Conservation (phyloP, 257 asterid genomes). For the Mitragyna speciosa region DNA sequence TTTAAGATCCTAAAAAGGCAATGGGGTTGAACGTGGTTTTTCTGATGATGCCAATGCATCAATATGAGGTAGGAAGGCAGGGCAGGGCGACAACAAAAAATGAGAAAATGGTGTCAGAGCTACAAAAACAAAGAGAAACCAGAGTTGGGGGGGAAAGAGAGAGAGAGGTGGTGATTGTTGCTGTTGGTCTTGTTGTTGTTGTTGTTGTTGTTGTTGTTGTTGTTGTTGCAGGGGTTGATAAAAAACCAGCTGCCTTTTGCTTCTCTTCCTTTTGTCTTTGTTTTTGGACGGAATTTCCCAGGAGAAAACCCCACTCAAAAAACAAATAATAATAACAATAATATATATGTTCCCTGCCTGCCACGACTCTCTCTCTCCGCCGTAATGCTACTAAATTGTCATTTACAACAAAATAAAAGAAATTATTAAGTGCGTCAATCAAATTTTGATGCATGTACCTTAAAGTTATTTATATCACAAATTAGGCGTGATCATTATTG, state of each 20-base stretch:
- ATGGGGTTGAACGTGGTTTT: neutral
- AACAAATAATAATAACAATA: too few relatives aligned
- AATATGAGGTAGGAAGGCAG: neutral
- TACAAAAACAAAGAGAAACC: neutral
- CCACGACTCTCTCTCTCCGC: too few relatives aligned
- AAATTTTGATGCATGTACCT: too few relatives aligned
- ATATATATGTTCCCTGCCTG: too few relatives aligned
- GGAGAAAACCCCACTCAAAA: neutral
- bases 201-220: neutral
- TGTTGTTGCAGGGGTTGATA: neutral
- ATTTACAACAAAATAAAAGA: too few relatives aligned
- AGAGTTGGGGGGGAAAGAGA: neutral
- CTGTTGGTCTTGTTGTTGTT: neutral
- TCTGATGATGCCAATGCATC: neutral
- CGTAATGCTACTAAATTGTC: too few relatives aligned
- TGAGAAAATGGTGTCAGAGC: neutral
- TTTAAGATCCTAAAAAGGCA: neutral
- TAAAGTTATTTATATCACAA: too few relatives aligned
- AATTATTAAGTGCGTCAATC: too few relatives aligned
- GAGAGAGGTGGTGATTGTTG: neutral
- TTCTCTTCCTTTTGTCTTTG: neutral
- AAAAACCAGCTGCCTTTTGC: constrained; percentile 11
- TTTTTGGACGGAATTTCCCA: constrained; percentile 23
- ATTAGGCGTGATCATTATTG: too few relatives aligned
- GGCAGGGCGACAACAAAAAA: neutral